Conservation (phyloP, 805 yeast genomes). For the Lipomyces starkeyi region DNA sequence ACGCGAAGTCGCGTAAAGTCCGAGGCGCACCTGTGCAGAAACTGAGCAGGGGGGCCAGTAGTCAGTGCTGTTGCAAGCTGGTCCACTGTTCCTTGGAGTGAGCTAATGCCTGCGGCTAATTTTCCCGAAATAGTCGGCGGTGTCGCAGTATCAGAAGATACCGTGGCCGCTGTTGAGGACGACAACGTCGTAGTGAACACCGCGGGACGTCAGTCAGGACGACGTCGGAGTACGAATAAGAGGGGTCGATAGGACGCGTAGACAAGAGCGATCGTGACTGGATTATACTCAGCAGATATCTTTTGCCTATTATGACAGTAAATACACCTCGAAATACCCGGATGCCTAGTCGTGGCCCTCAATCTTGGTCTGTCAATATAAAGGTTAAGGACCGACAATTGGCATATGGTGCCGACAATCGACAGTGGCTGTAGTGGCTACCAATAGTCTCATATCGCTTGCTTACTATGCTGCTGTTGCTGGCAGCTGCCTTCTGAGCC, state of each 20-base stretch:
- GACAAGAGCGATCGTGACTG: neutral
- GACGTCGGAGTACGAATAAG: neutral
- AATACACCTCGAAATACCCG: neutral
- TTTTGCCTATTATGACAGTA: neutral
- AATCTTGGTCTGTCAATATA: neutral
- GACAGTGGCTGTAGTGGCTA: neutral
- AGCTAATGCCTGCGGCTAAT: neutral
- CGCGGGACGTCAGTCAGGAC: neutral
- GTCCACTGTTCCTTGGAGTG: constrained; percentile 4
- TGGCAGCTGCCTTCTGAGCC: neutral
- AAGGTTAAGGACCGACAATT: too few relatives aligned
- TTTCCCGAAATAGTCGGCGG: neutral
- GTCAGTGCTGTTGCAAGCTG: neutral
- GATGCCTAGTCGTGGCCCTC: neutral
- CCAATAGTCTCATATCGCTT: neutral
- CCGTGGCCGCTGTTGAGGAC: constrained; percentile 7
- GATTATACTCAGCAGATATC: neutral
- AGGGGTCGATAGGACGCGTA: neutral
- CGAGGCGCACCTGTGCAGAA: constrained; percentile 8
- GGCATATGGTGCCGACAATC: too few relatives aligned
- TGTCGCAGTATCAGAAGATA: constrained; percentile 6
- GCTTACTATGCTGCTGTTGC: neutral
- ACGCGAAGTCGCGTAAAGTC: constrained; percentile 4
- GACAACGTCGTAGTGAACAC: neutral
- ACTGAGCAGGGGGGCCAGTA: constrained; percentile 4